Base-by-base conservation (phyloP, 345 rosid species). In the Lepidium africanum region DNA sequence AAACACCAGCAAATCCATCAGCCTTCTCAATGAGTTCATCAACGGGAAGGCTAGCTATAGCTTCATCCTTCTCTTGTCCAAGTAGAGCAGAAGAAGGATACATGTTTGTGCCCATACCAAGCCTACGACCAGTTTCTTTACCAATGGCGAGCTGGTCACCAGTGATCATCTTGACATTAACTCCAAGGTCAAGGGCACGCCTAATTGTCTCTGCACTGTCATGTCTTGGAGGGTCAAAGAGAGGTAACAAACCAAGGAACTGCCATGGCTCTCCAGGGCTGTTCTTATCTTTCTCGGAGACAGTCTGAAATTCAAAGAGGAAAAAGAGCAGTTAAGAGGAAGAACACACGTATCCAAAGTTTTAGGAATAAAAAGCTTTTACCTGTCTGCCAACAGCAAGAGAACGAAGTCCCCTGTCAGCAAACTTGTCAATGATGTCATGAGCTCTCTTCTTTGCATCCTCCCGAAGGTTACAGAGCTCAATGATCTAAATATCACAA, bases 21-120 rank as follows among this genome's bases (percentile, higher is more conserved):
- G 97, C 97, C 84, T 84, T 91, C 81, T 89, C 96, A 5, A 91
- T 91, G 51, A 91, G 92, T 72, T 91, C 97, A 58, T 91, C 94
- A 33, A 87, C 76, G n/a, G 86, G 86, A 37, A 89, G 79, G 30
- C 75, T 46, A 45, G 85, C 78, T 55, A 89, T 60, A 1, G 78
- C 32, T 17, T 75, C 88, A 54, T 84, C 90, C 63, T 80, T 84
- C 37, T 77, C 64, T 49, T 87, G 77, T 30, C 97, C 97, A 46
- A 91, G 87, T 46, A 91, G 89, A 35, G 93, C 87, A 7, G 97
- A 89, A 53, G 96, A 91, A n/a, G 97, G 96, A 70, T 91, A 89
- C 97, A 91, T 91, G 74, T 91, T 89, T 23, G 94, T 91, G 17
- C 97, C 97, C 97, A 91, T 91, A 42, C 96, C 97, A 14, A 91